These are phyloP conservation scores for Coprinopsis marcescibilis DNA, from an alignment of 768 basidiomycete species.

Conservation along the genomic window DNA sequence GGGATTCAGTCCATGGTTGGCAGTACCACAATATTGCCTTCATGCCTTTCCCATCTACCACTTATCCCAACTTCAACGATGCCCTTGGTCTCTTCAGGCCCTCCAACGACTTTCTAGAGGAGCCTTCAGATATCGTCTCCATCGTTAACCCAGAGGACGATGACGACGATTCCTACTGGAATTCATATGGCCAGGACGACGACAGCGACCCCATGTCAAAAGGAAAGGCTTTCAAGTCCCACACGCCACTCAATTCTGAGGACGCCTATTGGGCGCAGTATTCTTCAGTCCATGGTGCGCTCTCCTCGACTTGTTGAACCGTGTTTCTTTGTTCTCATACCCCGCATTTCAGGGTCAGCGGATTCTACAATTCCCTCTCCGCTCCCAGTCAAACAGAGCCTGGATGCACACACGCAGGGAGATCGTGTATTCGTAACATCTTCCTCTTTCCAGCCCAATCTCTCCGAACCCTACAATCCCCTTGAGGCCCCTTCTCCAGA, in stretches of 20 bases:
- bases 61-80: conserved; percentile 25
- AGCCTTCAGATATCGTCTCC: conserved; percentile 16
- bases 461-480: conserved; percentile 30
- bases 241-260: conserved; percentile 27
- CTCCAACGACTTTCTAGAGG: conserved; percentile 28
- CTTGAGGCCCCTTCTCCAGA: conserved; percentile 37
- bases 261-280: conserved; percentile 80
- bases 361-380: conserved; percentile 66
- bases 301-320: background rate
- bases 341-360: conserved; percentile 57
- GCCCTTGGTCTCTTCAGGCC: conserved; percentile 22
- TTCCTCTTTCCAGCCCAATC: conserved; percentile 21
- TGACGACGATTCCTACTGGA: conserved; percentile 64
- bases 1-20: conserved; percentile 53
- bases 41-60: conserved; percentile 63
- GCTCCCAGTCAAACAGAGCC: conserved; percentile 25
- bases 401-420: conserved; percentile 11
- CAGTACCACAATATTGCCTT: conserved; percentile 61
- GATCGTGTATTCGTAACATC: conserved; percentile 29
- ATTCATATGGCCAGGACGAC: conserved; percentile 44
- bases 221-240: conserved; percentile 11
- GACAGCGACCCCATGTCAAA: conserved; percentile 16
- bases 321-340: conserved; percentile 3
- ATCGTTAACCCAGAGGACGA: conserved; percentile 26
- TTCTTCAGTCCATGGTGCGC: conserved; percentile 58